Evolutionary conservation across 441 rosid genomes (phyloP).

Genomic region (Viola pubescens): DNA sequence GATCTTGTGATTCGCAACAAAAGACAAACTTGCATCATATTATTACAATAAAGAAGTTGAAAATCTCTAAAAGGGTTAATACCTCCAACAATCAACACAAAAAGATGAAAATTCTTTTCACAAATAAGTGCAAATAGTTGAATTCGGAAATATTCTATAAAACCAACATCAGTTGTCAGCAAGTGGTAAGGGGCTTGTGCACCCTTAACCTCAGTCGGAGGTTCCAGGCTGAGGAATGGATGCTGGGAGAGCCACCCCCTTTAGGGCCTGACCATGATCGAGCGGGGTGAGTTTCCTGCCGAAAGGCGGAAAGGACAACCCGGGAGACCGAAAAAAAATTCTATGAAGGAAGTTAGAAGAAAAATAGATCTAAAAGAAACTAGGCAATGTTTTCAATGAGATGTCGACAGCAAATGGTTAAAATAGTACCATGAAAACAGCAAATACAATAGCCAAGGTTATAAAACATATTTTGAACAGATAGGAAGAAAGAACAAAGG

Average conservation of each 20-base stretch:
- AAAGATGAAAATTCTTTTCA: background rate
- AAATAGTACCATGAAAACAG: constrained; percentile 3
- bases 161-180: too few relatives aligned
- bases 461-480: background rate
- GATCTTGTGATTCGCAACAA: background rate
- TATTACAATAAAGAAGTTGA: background rate
- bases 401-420: constrained; percentile 1
- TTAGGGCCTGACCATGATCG: too few relatives aligned
- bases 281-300: too few relatives aligned
- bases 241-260: too few relatives aligned
- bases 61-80: background rate
- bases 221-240: too few relatives aligned
- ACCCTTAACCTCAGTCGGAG: too few relatives aligned
- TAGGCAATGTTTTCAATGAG: constrained; percentile 2
- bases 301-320: too few relatives aligned
- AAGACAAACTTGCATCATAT: background rate
- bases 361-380: constrained; percentile 1
- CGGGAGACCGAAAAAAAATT: too few relatives aligned
- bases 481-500: background rate
- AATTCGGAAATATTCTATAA: too few relatives aligned
- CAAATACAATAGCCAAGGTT: constrained; percentile 4
- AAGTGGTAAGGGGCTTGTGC: too few relatives aligned
- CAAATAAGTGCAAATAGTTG: background rate
- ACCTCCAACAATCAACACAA: background rate
- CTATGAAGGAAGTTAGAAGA: too few relatives aligned